Evolutionary conservation across 2,329 filamentous ascomycete genomes (phyloP).

Genomic region (Trichoderma simmonsii): DNA sequence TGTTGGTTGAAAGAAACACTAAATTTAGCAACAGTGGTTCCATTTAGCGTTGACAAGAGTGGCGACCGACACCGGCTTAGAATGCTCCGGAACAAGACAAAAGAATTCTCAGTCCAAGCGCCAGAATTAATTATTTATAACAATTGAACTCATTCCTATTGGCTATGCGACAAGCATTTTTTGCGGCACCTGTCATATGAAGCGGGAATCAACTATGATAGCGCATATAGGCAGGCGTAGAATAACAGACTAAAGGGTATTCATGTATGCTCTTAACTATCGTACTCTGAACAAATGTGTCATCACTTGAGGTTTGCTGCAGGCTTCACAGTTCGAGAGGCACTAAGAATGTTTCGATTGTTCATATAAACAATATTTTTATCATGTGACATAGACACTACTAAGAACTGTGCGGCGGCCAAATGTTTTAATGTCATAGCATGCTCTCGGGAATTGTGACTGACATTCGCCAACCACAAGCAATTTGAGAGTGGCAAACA

Average conservation of each 20-base stretch:
- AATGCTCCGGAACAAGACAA: background rate
- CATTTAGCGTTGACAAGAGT: background rate
- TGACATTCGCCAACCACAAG: background rate
- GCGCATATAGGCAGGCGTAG: no score
- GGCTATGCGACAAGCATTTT: background rate
- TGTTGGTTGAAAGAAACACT: background rate
- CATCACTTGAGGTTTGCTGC: no score
- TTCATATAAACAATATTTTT: background rate
- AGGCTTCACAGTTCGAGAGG: background rate
- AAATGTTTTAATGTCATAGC: background rate
- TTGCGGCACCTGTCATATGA: no score
- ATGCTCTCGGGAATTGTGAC: background rate
- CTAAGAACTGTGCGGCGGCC: background rate
- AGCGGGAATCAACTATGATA: no score
- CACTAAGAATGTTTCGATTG: background rate
- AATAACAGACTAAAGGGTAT: no score
- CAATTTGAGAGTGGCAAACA: background rate
- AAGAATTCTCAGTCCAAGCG: background rate
- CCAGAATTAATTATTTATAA: background rate
- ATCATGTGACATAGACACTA: background rate
- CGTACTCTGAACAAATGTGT: no score
- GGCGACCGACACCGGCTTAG: background rate
- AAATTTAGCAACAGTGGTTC: background rate
- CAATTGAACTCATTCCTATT: background rate
- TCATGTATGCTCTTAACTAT: no score